Base-by-base conservation (phyloP, 148 eudicot species). In the Rhododendron simsii region DNA sequence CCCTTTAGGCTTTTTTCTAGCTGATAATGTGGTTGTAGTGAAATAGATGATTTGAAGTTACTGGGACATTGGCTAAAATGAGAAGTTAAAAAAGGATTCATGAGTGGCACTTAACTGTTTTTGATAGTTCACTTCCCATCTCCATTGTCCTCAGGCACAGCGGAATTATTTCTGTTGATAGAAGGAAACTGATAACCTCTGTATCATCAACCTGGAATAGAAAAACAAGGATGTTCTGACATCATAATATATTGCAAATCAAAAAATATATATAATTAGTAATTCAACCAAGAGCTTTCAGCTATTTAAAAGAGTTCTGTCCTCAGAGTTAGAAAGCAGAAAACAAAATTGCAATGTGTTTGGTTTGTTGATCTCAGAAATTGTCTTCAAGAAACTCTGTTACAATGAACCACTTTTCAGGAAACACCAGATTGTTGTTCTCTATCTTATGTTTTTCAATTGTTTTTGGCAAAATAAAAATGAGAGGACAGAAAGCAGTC, bases 71-170 rank as follows among this genome's bases (percentile, higher is more conserved):
- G 48, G 69, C 12, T 92, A 90, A 18, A 88, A 75, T 67, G 80
- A 88, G 83, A 89, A 76, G 81, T 89, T 90, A 88, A 79, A 78
- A 83, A 89, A 41, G 83, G 21, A 81, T 83, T 10, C 78, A 26
- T 74, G 73, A n/a, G 83, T 45, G 67, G 81, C 39, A 88, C 95
- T 90, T 86, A 83, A 96, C 99, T 76, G 99, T 97, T 91, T 97
- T 97, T 51, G 99, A 97, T 75, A 97, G 85, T 86, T 97, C 99
- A 86, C 98, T 93, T 39, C 99, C 99, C 93, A 97, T 92, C 91
- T 97, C 99, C 99, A 97, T 97, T 41, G 99, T 94, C 71, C 98
- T 96, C 76, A 96, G 91, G 90, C 99, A 96, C 88, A 96, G 85
- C 5, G 99, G 99, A 88, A 96, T 95, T 77, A 96, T 95, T 87